Evolutionary conservation across 1,284 basidiomycete species (phyloP), one percentile per base, ranked within the genome.

Genomic region (Melampsora larici-populina): DNA sequence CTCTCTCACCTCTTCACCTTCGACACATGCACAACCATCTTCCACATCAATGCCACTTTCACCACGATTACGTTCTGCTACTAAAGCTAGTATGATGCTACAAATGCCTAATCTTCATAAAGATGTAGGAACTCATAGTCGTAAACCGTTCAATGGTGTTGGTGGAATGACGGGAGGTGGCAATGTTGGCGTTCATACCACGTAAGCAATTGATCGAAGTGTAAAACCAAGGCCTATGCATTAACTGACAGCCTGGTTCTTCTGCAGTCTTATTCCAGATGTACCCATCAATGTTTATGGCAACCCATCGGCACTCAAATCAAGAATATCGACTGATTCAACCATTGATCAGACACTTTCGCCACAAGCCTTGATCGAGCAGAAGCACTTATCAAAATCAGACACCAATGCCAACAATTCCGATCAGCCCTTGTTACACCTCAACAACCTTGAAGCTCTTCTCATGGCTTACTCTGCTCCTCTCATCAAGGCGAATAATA

Each of bases 121-220:
- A 49, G 72, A 75, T 40, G n/a, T 75, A 8, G 72, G 72, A 18
- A 66, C 60, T 40, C 72, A 75, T 40, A 67, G 62, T 49, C 36
- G 72, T 21, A 75, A 75, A 40, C 63, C 72, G 18, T 75, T 75
- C 49, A 75, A 75, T 55, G 72, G 72, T 6, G 64, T 67, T 18
- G 72, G 72, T 43, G 72, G 72, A 7, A 75, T 75, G 72, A 43
- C 72, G 15, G 64, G 48, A 26, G 36, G 36, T 36, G 70, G 70
- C 13, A 67, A 75, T 31, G 72, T 75, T 8, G 72, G 72, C 31
- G 72, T 75, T 55, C 72, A 75, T 36, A 75, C 72, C 17, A 66
- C 64, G 72, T 75, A 26, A 17, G 72, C 67, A 43, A 40, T 67
- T 26, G 11, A 15, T n/a, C 43, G 18, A n/a, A 15, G 29, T 40